These are phyloP conservation scores for Steccherinum ochraceum DNA, from an alignment of 768 basidiomycete genomes.

Conservation along the genomic window DNA sequence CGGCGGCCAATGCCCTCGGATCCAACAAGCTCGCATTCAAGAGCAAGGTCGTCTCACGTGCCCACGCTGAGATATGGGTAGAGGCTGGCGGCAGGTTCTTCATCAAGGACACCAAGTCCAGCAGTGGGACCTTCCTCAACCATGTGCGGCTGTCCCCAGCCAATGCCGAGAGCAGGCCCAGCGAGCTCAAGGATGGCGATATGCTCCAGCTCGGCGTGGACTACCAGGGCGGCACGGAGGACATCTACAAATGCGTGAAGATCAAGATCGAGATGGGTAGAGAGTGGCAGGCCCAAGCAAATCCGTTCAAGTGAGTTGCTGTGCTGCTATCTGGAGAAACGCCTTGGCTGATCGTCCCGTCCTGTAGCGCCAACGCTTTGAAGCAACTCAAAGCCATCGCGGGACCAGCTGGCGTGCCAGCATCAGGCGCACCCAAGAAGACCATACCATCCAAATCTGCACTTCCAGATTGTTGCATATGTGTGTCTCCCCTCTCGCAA, in stretches of 20 bases:
- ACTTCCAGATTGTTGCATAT: conserved; percentile 90
- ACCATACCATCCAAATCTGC: conserved; percentile 24
- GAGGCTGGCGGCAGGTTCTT: conserved; percentile 66
- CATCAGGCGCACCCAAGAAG: conserved; percentile 16
- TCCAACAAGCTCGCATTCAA: conserved; percentile 91
- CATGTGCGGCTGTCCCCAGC: conserved; percentile 86
- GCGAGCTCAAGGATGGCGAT: conserved; percentile 86
- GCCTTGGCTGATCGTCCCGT: conserved; percentile 6
- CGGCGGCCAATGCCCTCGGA: conserved; percentile 60
- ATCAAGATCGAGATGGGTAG: conserved; percentile 86
- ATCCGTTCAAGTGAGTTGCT: conserved; percentile 80
- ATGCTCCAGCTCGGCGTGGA: conserved; percentile 93
- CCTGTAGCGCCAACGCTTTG: conserved; percentile 60
- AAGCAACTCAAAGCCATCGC: conserved; percentile 77
- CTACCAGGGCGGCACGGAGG: conserved; percentile 95
- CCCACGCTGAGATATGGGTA: conserved; percentile 93
- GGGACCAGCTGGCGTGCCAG: conserved; percentile 23
- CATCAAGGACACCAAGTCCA: conserved; percentile 86
- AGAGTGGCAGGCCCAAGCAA: conserved; percentile 85
- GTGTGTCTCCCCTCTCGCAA: conserved; percentile 37
- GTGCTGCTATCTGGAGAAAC: not conserved
- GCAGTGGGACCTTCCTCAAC: conserved; percentile 92
- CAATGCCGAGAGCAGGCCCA: conserved; percentile 71
- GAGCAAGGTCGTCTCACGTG: conserved; percentile 89
- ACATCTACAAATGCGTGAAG: conserved; percentile 96